Evolutionary conservation across 495 filamentous ascomycete species (phyloP), one percentile per base, ranked within the genome.

Genomic region (Letharia lupina): DNA sequence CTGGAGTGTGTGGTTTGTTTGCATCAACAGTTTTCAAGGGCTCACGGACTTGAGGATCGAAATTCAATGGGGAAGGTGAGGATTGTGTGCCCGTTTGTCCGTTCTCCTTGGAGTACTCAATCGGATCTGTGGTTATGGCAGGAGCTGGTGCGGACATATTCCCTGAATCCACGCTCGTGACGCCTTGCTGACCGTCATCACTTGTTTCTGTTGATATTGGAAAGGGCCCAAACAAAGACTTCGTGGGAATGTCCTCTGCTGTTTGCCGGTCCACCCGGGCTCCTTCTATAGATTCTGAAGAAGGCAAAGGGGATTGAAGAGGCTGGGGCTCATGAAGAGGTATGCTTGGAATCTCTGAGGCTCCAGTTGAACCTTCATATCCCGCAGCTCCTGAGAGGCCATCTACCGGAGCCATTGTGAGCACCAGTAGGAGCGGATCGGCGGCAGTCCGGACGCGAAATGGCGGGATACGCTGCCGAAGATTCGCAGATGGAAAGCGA

Each of bases 91-190:
- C 39, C 4, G 18, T 45, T 50, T 58, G 60, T 40, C 23, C 31
- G 28, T 59, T 67, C 47, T 67, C 60, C 23, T 58, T 60, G 15
- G 65, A 67, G 39, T 39, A n/a, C 31, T 47, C 65, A 63, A 61
- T 57, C 28, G 45, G 65, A 67, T 67, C 65, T 67, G 60, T 56
- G 37, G 28, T 58, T 44, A 48, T 63, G 35, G 40, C 20, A 23
- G 28, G 48, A 62, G 35, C 28, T 37, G 39, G 16, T 47, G 57
- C 23, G 40, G 45, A 35, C 47, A 60, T 60, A 35, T 44, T 45
- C 12, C 59, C 47, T 66, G 45, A 6, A 7, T 3, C 59, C 16
- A 35, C 39, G 39, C 40, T 42, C 18, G 47, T 42, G 40, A 57
- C 50, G 3, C 28, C 37, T 18, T 64, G 39, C 48, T 58, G 62